Conservation (phyloP, 495 filamentous ascomycete genomes). For the Tuber umbilicatum region DNA sequence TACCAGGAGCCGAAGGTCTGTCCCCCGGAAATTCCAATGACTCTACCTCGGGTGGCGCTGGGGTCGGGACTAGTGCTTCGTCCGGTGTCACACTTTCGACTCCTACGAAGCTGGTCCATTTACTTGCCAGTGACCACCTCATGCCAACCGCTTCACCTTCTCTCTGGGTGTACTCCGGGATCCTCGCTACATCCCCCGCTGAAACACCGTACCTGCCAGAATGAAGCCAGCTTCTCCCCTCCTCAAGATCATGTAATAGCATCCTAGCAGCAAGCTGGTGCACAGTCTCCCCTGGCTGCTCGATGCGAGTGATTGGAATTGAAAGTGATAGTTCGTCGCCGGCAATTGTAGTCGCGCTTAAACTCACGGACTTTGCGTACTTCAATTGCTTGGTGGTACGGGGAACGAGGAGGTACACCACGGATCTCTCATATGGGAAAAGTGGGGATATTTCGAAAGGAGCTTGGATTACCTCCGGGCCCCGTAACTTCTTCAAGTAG, state of each 20-base stretch:
- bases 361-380: conserved; percentile 51
- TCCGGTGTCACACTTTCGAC: conserved; percentile 47
- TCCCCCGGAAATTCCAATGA: background rate
- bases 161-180: conserved; percentile 53
- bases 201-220: background rate
- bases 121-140: conserved; percentile 58
- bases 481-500: conserved; percentile 48
- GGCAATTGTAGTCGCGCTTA: conserved; percentile 52
- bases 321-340: conserved; percentile 54
- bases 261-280: conserved; percentile 65
- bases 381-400: conserved; percentile 43
- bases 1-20: background rate
- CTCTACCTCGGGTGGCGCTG: background rate
- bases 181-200: conserved; percentile 46
- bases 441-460: conserved; percentile 57
- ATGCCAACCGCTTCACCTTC: conserved; percentile 60
- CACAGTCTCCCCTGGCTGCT: conserved; percentile 51
- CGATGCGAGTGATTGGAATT: conserved; percentile 52
- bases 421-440: conserved; percentile 56
- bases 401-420: conserved; percentile 56
- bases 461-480: conserved; percentile 55
- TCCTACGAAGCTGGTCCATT: conserved; percentile 65
- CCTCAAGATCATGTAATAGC: conserved; percentile 59
- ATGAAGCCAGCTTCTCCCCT: conserved; percentile 59
- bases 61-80: conserved; percentile 10